A percentile compares a stretch with the other conserved stretches of the same genome.
Conservation (phyloP, 441 rosid genomes). For the Gossypium laxum region DNA sequence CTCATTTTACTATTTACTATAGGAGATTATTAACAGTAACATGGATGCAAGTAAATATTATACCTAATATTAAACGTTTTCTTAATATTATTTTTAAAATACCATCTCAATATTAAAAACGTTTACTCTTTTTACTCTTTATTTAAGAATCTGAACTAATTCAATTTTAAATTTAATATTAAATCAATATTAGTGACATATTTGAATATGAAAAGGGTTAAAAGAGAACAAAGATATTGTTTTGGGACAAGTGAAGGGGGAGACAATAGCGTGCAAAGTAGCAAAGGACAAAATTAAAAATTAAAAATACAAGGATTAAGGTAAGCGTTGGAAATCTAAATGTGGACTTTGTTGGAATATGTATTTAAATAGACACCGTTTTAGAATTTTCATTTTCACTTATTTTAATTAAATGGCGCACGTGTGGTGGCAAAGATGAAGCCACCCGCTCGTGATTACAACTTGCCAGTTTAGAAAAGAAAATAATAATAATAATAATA, state of each 20-base stretch:
- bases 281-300: conserved; percentile 12
- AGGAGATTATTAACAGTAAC: not conserved
- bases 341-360: conserved; percentile 15
- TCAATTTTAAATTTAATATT: too few relatives aligned
- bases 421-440: conserved; percentile 1
- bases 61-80: too few relatives aligned
- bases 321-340: conserved; percentile 33
- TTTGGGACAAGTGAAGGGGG: conserved; percentile 10
- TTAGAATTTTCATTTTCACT: not conserved
- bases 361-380: not conserved
- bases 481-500: not conserved
- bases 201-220: not conserved
- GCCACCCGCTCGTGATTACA: not conserved
- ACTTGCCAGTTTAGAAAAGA: not conserved
- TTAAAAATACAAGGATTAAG: conserved; percentile 14
- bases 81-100: too few relatives aligned
- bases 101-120: too few relatives aligned
- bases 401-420: not conserved
- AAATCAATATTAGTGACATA: too few relatives aligned
- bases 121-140: too few relatives aligned
- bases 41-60: not conserved
- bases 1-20: not conserved
- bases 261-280: conserved; percentile 29
- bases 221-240: not conserved
- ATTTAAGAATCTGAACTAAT: too few relatives aligned